Base-by-base conservation (phyloP, 306 rosid genomes). In the Chamaecrista fasciculata region DNA sequence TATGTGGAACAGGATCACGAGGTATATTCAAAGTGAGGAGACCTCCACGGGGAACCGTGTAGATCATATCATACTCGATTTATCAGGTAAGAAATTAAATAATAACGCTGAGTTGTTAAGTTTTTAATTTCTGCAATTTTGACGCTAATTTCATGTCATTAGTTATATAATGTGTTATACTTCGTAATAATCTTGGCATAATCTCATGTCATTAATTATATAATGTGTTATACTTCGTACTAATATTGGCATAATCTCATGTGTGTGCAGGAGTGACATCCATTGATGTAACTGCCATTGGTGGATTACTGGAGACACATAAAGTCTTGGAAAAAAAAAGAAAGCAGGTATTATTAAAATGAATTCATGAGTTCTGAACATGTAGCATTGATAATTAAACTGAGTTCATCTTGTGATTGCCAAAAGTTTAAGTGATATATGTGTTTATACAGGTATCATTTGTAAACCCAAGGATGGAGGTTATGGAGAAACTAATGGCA, bases 401-500 rank as follows among this genome's bases (percentile, higher is more conserved):
- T n/a, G n/a, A n/a, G n/a, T n/a, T n/a, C n/a, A n/a, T n/a, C n/a
- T n/a, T n/a, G n/a, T n/a, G n/a, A n/a, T n/a, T n/a, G n/a, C n/a
- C n/a, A n/a, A n/a, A n/a, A n/a, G n/a, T n/a, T n/a, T n/a, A n/a
- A n/a, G n/a, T n/a, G n/a, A n/a, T n/a, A n/a, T n/a, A n/a, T n/a
- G n/a, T n/a, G n/a, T n/a, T n/a, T n/a, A n/a, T 20, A 1, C 69
- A 94, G 97, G 47, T 84, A 75, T 70, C 56, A 18, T 43, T 94
- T 0, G 79, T 91, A 48, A 94, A 94, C 76, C 99, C 99, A 19
- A 91, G 97, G 61, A 2, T 85, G 4, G 85, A 79, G 44, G 97
- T 94, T 11, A 79, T 91, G 96, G 99, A 94, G 84, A 94, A 88
- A 87, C 66, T 94, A 70, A 42, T 82, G 26, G 47, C 47, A 26